Percentiles rank a stretch among this genome's conserved stretches.
phyloP scores from a whole-genome alignment of 1,139 yeast species.

The Lodderomyces elongisporus region DNA sequence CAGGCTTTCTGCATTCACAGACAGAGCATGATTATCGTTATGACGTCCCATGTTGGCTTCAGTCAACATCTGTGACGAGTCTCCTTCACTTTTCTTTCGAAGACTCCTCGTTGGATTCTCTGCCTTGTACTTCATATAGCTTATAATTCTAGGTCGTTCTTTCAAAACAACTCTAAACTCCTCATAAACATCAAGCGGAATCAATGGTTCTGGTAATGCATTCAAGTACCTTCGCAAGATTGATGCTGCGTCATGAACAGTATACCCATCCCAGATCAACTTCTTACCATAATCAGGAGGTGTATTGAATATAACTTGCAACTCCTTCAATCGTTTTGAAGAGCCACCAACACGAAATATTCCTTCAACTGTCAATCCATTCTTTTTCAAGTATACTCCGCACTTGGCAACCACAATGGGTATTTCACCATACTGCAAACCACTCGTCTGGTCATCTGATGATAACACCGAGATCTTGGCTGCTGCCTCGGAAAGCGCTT shows the following conservation, averaged over 20 bases:
- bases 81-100: slow-evolving; percentile 3
- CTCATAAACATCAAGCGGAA: slow-evolving; percentile 75
- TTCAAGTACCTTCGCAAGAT: slow-evolving; percentile 79
- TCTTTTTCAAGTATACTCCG: slow-evolving; percentile 76
- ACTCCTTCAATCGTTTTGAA: slow-evolving; percentile 77
- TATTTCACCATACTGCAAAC: slow-evolving; percentile 63
- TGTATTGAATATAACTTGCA: slow-evolving; percentile 75
- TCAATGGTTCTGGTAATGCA: slow-evolving; percentile 86
- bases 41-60: slow-evolving; percentile 28
- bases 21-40: slow-evolving; percentile 9
- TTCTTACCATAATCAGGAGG: slow-evolving; percentile 90
- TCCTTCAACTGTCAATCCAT: slow-evolving; percentile 78
- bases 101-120: slow-evolving; percentile 27
- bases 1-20: slow-evolving; percentile 3
- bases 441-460: slow-evolving; percentile 10
- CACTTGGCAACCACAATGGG: slow-evolving; percentile 95
- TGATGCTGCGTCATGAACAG: slow-evolving; percentile 98
- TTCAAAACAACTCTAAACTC: slow-evolving; percentile 74
- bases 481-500: slow-evolving; percentile 68
- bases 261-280: slow-evolving; percentile 85
- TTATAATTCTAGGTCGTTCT: slow-evolving; percentile 53
- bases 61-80: slow-evolving; percentile 24
- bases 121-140: slow-evolving; percentile 56
- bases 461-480: slow-evolving; percentile 66
- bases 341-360: slow-evolving; percentile 93